These are phyloP conservation scores for Pleoardoris graminearum DNA, from an alignment of 2,329 filamentous ascomycete species.

Conservation along the genomic window DNA sequence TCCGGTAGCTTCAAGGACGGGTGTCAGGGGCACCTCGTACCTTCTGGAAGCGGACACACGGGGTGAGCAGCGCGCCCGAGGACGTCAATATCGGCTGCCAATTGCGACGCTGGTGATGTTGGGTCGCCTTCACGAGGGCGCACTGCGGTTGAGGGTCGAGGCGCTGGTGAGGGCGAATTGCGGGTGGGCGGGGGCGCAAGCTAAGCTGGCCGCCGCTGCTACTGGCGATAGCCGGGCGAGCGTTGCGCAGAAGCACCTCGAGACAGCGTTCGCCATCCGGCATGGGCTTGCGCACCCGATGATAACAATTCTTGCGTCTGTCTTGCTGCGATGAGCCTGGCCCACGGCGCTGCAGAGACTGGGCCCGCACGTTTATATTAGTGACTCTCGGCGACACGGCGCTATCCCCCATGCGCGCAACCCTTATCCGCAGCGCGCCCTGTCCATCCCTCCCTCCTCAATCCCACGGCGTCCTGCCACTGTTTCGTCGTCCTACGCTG, in stretches of 20 bases:
- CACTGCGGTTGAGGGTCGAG: neutral
- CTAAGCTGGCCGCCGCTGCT: neutral
- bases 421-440: slow-evolving; percentile 15
- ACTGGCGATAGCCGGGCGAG: slow-evolving; percentile 2
- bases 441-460: slow-evolving; percentile 9
- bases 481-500: slow-evolving; percentile 9
- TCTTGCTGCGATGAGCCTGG: slow-evolving; percentile 1
- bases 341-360: neutral
- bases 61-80: neutral
- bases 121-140: neutral
- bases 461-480: slow-evolving; percentile 9
- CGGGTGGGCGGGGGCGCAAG: slow-evolving; percentile 1
- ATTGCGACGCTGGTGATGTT: neutral
- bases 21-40: slow-evolving; percentile 4
- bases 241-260: too few species aligned
- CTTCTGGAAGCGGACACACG: neutral
- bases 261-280: too few species aligned
- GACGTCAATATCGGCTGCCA: neutral
- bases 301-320: too few species aligned
- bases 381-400: slow-evolving; percentile 10
- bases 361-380: slow-evolving; percentile 6
- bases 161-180: neutral
- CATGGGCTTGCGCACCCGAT: too few species aligned
- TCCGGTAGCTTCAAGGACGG: neutral
- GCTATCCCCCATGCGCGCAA: slow-evolving; percentile 12